Evolutionary conservation across 495 filamentous ascomycete species (phyloP).

Genomic region (Talaromyces liani): DNA sequence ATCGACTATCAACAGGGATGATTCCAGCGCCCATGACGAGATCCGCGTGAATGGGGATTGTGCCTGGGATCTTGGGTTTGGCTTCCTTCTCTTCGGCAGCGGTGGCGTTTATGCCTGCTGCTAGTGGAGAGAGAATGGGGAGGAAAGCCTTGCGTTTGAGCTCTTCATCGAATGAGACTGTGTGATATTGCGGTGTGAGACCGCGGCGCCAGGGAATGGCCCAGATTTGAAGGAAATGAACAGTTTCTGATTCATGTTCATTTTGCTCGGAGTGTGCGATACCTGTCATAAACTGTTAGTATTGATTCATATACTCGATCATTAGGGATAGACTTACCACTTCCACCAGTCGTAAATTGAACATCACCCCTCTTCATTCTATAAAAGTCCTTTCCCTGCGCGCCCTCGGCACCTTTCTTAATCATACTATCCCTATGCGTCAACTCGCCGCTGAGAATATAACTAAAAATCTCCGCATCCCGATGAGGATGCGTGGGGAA

Average conservation of each 20-base stretch:
- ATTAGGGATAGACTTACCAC: constrained; percentile 30
- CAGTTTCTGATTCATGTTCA: constrained; percentile 52
- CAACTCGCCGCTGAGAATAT: constrained; percentile 70
- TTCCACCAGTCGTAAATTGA: constrained; percentile 76
- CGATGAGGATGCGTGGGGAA: constrained; percentile 77
- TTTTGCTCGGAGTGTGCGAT: constrained; percentile 75
- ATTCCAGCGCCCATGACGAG: constrained; percentile 68
- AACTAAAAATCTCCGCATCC: constrained; percentile 79
- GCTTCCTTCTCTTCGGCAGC: constrained; percentile 49
- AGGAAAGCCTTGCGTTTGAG: constrained; percentile 61
- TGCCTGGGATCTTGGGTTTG: constrained; percentile 45
- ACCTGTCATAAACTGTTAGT: constrained; percentile 25
- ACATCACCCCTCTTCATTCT: constrained; percentile 71
- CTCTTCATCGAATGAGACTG: constrained; percentile 57
- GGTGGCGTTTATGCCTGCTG: constrained; percentile 52
- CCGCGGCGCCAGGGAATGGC: constrained; percentile 62
- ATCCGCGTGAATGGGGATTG: constrained; percentile 76
- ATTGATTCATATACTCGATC: not conserved
- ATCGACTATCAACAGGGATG: constrained; percentile 46
- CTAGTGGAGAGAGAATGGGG: constrained; percentile 62
- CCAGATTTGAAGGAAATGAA: constrained; percentile 83
- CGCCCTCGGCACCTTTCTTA: constrained; percentile 47
- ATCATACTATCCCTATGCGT: constrained; percentile 75
- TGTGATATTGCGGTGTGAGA: constrained; percentile 64
- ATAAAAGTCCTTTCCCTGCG: constrained; percentile 50